Evolutionary conservation across 495 filamentous ascomycete genomes (phyloP).

Genomic region (Xylaria sp.): DNA sequence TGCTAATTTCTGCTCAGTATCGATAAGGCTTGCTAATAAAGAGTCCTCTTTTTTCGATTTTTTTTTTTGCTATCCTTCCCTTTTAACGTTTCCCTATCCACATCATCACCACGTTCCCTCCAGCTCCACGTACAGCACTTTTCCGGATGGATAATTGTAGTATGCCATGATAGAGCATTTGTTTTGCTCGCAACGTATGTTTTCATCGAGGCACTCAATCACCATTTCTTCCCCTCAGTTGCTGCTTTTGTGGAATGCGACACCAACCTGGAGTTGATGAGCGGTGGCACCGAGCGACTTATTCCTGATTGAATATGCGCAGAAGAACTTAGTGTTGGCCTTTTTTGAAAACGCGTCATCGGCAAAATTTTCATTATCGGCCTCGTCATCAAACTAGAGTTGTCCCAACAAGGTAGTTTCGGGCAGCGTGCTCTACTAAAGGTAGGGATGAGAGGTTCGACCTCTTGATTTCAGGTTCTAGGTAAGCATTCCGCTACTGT

Average conservation of each 20-base stretch:
- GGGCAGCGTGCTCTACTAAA: not conserved
- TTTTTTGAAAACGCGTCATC: not conserved
- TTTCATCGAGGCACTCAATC: not conserved
- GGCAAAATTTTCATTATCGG: not conserved
- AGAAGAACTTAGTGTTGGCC: not conserved
- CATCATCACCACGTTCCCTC: not conserved
- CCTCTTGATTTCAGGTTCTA: constrained; percentile 6
- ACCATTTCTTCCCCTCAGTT: not conserved
- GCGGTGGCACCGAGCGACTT: not conserved
- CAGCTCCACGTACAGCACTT: not conserved
- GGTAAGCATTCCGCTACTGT: constrained; percentile 22
- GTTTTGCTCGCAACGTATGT: not conserved
- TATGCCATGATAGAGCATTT: not conserved
- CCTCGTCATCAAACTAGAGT: not conserved
- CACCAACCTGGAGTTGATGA: not conserved
- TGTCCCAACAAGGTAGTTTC: not conserved
- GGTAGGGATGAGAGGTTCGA: not conserved
- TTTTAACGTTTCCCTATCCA: not conserved
- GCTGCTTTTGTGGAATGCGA: not conserved
- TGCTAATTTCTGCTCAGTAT: not conserved
- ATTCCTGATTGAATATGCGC: not conserved
- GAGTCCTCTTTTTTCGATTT: not conserved
- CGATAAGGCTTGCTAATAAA: constrained; percentile 7
- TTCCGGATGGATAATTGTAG: not conserved
- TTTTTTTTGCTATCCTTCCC: not conserved